phyloP scores from a whole-genome alignment of 306 rosid genomes.

The Hylodesmum podocarpum region DNA sequence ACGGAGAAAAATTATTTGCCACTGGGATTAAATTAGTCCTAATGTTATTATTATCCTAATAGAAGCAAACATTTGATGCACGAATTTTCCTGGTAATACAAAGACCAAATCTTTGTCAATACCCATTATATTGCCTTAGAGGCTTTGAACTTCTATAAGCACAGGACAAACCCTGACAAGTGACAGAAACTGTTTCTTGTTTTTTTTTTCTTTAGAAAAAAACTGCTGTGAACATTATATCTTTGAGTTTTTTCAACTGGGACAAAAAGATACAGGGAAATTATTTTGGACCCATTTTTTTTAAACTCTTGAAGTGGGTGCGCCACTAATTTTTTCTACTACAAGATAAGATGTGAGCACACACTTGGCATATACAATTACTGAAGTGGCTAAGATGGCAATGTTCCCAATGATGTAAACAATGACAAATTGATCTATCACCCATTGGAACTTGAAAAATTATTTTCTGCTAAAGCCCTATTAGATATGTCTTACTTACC shows the following conservation, averaged over 20 bases:
- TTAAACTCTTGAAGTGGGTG: slow-evolving; percentile 16
- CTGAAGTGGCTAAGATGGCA: slow-evolving; percentile 23
- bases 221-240: neutral
- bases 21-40: neutral
- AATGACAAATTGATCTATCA: slow-evolving; percentile 24
- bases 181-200: slow-evolving; percentile 8
- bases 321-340: slow-evolving; percentile 37
- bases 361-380: slow-evolving; percentile 21
- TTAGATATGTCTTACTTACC: slow-evolving; percentile 12
- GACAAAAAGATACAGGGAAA: neutral
- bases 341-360: neutral
- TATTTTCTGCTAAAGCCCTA: neutral
- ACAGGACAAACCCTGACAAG: neutral
- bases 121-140: neutral
- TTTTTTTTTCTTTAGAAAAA: neutral
- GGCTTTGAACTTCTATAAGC: neutral
- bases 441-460: slow-evolving; percentile 23
- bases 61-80: neutral
- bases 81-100: neutral
- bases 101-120: neutral
- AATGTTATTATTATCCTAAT: too few species aligned
- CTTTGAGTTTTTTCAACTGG: neutral
- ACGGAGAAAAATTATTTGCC: neutral
- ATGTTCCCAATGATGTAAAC: slow-evolving; percentile 35
- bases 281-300: neutral